Base-by-base conservation (phyloP, 169 alveolate genomes). In the Cryptosporidium ubiquitum region DNA sequence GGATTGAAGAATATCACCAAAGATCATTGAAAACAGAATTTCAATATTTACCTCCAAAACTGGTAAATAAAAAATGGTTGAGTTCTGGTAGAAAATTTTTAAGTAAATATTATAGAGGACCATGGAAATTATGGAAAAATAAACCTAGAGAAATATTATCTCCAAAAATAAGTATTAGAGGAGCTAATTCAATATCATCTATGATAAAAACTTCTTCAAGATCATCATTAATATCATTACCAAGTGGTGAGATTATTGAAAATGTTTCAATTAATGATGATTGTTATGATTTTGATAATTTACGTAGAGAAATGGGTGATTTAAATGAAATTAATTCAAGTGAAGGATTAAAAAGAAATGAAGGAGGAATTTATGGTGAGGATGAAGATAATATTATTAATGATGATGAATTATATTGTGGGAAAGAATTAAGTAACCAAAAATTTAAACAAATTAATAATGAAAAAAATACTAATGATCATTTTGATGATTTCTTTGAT, bases 1-100 rank as follows among this genome's bases (percentile, higher is more conserved):
- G 89, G 89, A 79, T 79, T 42, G 89, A 79, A 42, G 89, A 79
- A 47, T 79, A 79, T 64, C 73, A 79, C 29, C 89, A 79, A 42
- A 39, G 89, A 31, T 64, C 75, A 60, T 64, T 79, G 26, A 79
- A 79, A 18, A 79, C 73, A 18, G 89, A 79, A 61, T 79, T 79
- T 33, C 89, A 79, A 44, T 79, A 79, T 79, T 42, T 79, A 42
- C 89, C 89, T 57, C 89, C 89, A 9, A 39, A 47, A 4, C 35
- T 79, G 68, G 40, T 60, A 23, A 79, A 47, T 64, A 58, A 79
- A 18, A 79, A 42, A 79, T 79, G 89, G 89, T 26, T 79, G 23
- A 79, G 64, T 29, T 40, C 68, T 79, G 89, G 89, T 26, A 61
- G 58, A 35, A 58, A 64, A 39, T 79, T 79, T 49, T 29, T 79